Evolutionary conservation across 2,329 filamentous ascomycete species (phyloP).

Genomic region (Paecilomyces formosus): DNA sequence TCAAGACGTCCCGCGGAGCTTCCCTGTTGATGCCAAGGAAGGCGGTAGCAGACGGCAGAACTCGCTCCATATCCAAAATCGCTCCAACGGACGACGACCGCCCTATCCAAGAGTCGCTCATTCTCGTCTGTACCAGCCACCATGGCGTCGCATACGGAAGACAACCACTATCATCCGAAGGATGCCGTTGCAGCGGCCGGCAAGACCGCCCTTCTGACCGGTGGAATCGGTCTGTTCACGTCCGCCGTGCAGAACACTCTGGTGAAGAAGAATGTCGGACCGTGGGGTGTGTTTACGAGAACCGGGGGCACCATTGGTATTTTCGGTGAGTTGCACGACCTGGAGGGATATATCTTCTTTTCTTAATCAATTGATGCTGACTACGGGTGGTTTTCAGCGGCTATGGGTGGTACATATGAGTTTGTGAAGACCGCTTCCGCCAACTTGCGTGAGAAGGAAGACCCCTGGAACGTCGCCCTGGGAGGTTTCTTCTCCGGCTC

Average conservation of each 20-base stretch:
- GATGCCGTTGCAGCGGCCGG: conserved; percentile 65
- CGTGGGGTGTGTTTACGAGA: conserved; percentile 71
- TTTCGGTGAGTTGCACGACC: conserved; percentile 46
- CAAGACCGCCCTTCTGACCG: conserved; percentile 58
- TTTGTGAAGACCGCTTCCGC: conserved; percentile 71
- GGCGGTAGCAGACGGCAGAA: conserved; percentile 1
- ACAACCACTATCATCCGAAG: conserved; percentile 58
- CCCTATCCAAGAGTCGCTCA: conserved; percentile 12
- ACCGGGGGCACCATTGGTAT: conserved; percentile 66
- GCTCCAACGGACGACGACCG: conserved; percentile 14
- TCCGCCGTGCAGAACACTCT: conserved; percentile 83
- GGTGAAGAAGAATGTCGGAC: conserved; percentile 71
- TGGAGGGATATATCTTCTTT: not conserved
- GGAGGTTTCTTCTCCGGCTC: conserved; percentile 71
- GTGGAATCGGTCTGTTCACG: conserved; percentile 60
- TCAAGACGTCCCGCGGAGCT: not conserved
- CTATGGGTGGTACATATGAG: conserved; percentile 66
- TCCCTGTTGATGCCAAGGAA: not conserved
- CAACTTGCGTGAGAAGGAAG: conserved; percentile 80
- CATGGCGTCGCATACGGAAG: conserved; percentile 43
- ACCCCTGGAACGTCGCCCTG: conserved; percentile 65
- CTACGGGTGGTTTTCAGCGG: conserved; percentile 44
- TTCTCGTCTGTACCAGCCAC: conserved; percentile 15
- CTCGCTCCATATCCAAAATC: not conserved
- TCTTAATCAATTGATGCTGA: not conserved